Conservation (phyloP, 2,329 filamentous ascomycete species). For the Alternaria arborescens region DNA sequence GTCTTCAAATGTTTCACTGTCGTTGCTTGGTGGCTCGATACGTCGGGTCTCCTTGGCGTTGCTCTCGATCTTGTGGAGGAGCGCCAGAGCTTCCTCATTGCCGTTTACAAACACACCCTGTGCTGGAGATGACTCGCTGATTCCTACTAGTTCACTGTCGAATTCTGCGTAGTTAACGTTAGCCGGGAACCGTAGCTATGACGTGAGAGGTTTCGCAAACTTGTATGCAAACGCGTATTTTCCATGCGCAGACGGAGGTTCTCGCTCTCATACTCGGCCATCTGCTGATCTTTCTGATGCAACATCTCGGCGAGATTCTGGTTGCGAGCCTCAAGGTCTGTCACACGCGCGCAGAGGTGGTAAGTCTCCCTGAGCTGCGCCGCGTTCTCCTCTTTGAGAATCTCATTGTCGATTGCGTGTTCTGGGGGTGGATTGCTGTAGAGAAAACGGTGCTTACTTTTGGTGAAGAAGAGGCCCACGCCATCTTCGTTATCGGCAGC, state of each 20-base stretch:
- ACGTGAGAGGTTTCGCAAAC: constrained; percentile 2
- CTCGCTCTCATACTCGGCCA: constrained; percentile 9
- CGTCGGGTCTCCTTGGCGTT: constrained; percentile 18
- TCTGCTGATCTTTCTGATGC: constrained; percentile 8
- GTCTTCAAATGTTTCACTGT: constrained; percentile 7
- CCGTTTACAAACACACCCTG: constrained; percentile 24
- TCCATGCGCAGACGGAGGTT: constrained; percentile 1
- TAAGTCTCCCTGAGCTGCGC: constrained; percentile 18
- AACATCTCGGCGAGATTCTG: constrained; percentile 11
- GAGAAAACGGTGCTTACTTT: constrained; percentile 26
- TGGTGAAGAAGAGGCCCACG: constrained; percentile 29
- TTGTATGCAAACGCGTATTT: neutral
- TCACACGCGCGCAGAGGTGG: constrained; percentile 15
- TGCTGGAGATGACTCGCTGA: constrained; percentile 13
- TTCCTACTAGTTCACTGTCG: constrained; percentile 23
- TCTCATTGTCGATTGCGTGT: neutral
- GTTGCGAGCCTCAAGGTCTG: constrained; percentile 13
- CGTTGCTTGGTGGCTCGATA: constrained; percentile 5
- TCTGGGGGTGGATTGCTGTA: neutral
- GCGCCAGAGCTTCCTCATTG: constrained; percentile 30
- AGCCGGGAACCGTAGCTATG: constrained; percentile 18
- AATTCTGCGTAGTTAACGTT: constrained; percentile 26
- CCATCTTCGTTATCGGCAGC: constrained; percentile 27
- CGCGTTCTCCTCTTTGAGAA: constrained; percentile 3
- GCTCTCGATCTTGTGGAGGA: constrained; percentile 34